Evolutionary conservation across 208 protist species (phyloP), one percentile per base, ranked within the genome.

Genomic region (Leishmania gerbilli): DNA sequence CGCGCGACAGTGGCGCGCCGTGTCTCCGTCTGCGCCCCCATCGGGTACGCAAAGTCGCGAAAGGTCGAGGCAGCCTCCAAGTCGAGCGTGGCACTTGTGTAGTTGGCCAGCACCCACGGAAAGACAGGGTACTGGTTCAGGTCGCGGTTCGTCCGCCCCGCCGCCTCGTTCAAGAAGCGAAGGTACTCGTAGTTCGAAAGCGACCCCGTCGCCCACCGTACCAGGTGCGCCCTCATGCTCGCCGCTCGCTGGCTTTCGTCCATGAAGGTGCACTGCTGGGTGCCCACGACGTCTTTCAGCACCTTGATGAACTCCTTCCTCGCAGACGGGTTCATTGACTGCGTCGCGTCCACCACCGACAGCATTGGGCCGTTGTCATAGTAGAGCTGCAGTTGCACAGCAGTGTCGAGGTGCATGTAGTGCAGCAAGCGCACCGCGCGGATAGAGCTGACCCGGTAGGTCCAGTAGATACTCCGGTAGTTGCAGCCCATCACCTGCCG

Each of bases 81-180:
- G 77, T 95, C 90, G 47, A 98, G 88, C 72, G 79, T 88, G n/a
- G 77, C 58, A n/a, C 90, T 93, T 49, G 78, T 92, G 86, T 98
- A 98, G 86, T 98, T 94, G 3, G 85, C 80, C n/a, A 99, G 79
- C 60, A 99, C 91, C 97, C 97, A 99, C 40, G 98, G 98, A 79
- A 99, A 98, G 11, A 99, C 90, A 31, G 98, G 98, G 80, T 99
- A 99, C 90, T 99, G 98, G 77, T 96, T 98, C 72, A 96, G 87
- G 83, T 99, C 98, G 71, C 93, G 92, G 72, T 89, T 91, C 6
- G 95, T 98, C 27, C 98, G 91, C 37, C 97, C 96, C 6, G 96
- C 97, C 47, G 92, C 79, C 40, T 81, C 82, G 84, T 99, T 99
- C 27, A 99, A 87, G 79, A 98, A 95, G 79, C 88, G 78, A 19